phyloP scores from a whole-genome alignment of 2,329 filamentous ascomycete species.

The Acrocalymma vagum region DNA sequence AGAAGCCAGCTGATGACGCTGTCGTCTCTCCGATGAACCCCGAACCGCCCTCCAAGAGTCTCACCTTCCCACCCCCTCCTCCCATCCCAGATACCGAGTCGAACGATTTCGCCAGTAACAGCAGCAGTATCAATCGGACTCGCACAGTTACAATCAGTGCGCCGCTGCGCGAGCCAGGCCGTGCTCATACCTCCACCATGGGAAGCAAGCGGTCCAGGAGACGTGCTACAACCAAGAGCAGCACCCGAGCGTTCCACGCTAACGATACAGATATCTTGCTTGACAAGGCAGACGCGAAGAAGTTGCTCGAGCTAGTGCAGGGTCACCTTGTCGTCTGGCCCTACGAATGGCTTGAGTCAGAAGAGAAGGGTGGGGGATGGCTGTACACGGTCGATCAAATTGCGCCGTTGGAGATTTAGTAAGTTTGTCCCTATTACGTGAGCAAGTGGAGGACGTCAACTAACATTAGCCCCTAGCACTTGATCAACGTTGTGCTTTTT shows the following conservation, averaged over 20 bases:
- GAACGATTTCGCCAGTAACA: conserved; percentile 18
- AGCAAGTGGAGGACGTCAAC: no score
- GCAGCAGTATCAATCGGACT: conserved; percentile 24
- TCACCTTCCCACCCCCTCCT: conserved; percentile 41
- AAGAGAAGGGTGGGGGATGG: conserved; percentile 95
- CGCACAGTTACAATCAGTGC: conserved; percentile 49
- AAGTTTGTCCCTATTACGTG: conserved; percentile 14
- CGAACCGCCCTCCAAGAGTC: conserved; percentile 28
- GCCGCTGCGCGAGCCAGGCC: conserved; percentile 22
- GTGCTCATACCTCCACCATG: conserved; percentile 18
- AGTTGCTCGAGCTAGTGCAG: conserved; percentile 81
- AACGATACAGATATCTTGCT: conserved; percentile 75
- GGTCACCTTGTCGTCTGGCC: conserved; percentile 91
- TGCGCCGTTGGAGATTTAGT: conserved; percentile 95
- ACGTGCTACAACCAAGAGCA: conserved; percentile 75
- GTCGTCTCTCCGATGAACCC: conserved; percentile 39
- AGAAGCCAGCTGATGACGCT: conserved; percentile 38
- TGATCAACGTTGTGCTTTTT: no score
- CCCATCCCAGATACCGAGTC: conserved; percentile 36
- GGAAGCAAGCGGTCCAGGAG: conserved; percentile 59
- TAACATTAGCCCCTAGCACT: no score
- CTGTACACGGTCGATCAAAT: conserved; percentile 95
- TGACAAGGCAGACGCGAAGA: conserved; percentile 78
- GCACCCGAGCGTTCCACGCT: conserved; percentile 68
- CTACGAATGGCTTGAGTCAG: conserved; percentile 86